Percentiles rank a stretch among this genome's conserved stretches.
Evolutionary conservation across 345 rosid genomes (phyloP).

Genomic region (Dovyalis caffra): DNA sequence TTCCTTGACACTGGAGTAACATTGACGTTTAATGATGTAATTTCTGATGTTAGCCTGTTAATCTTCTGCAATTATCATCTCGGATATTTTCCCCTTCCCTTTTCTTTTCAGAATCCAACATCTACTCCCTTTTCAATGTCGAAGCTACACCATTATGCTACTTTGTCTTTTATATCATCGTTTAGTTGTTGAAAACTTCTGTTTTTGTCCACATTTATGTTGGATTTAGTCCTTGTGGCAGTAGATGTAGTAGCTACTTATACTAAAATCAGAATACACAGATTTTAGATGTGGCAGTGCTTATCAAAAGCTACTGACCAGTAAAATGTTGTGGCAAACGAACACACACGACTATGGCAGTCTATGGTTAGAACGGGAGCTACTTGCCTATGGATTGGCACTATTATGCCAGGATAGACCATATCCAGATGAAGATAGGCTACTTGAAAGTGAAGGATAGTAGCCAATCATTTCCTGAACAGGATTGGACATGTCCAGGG

Average conservation of each 20-base stretch:
- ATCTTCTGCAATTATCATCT: not conserved
- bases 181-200: too few species aligned
- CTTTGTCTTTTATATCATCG: not conserved
- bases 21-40: not conserved
- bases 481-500: not conserved
- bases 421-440: not conserved
- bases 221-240: not conserved
- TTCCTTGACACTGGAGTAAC: conserved; percentile 11
- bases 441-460: conserved; percentile 1
- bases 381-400: not conserved
- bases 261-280: not conserved
- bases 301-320: not conserved
- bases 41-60: not conserved
- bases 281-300: not conserved
- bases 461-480: conserved; percentile 1
- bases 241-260: not conserved
- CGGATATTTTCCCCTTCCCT: not conserved
- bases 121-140: too few species aligned
- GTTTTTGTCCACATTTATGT: not conserved
- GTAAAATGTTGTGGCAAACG: conserved; percentile 5
- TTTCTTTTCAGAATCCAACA: not conserved
- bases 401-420: not conserved
- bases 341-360: not conserved
- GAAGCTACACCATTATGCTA: too few species aligned
- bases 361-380: not conserved